A percentile compares a stretch with the other conserved stretches of the same genome.
These are phyloP conservation scores for Hemileccinum impolitum DNA, from an alignment of 768 basidiomycete species.

Conservation along the genomic window DNA sequence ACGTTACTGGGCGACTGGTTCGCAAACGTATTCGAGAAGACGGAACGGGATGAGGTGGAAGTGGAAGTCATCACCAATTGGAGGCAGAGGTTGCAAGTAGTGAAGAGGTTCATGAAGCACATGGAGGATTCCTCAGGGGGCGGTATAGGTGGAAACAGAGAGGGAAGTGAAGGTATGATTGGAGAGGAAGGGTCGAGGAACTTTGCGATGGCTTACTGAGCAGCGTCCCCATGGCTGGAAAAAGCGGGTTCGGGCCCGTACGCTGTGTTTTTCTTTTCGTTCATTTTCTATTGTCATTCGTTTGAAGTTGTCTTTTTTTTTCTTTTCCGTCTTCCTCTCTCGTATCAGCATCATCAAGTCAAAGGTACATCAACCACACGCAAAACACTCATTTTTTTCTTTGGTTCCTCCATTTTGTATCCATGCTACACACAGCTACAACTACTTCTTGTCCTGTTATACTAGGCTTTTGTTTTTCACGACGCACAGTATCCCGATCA, in stretches of 20 bases:
- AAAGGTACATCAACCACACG: constrained; percentile 9
- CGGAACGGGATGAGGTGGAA: constrained; percentile 63
- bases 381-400: constrained; percentile 3
- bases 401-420: constrained; percentile 11
- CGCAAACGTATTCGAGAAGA: constrained; percentile 75
- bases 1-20: constrained; percentile 89
- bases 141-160: constrained; percentile 12
- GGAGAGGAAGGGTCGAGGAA: constrained; percentile 52
- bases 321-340: background rate
- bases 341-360: constrained; percentile 2
- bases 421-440: constrained; percentile 3
- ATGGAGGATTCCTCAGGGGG: constrained; percentile 21
- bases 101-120: constrained; percentile 57
- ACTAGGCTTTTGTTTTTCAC: constrained; percentile 3
- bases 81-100: constrained; percentile 75
- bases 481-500: background rate
- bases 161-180: constrained; percentile 41
- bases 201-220: constrained; percentile 52
- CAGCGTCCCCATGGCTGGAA: background rate
- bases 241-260: constrained; percentile 1
- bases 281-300: constrained; percentile 12
- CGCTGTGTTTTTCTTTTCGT: background rate
- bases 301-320: background rate
- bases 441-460: constrained; percentile 4
- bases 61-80: constrained; percentile 88